A percentile compares a stretch with the other conserved stretches of the same genome.
phyloP scores from a whole-genome alignment of 148 eudicot genomes.

The Spergularia marina region DNA sequence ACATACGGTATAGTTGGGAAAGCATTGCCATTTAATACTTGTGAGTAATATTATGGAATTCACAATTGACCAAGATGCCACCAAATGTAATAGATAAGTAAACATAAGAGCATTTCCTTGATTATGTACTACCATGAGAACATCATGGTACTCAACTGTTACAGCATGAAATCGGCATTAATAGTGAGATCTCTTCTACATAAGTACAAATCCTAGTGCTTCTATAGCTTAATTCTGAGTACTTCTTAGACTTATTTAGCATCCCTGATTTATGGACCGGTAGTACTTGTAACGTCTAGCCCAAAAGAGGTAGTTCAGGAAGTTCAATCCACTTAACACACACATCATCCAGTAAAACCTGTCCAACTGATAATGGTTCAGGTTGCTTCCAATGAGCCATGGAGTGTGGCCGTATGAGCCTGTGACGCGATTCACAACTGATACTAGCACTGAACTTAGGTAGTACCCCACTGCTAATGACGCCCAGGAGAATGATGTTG shows the following conservation, averaged over 20 bases:
- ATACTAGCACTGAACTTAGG: conserved; percentile 73
- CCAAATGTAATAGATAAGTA: background rate
- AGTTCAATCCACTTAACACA: conserved; percentile 57
- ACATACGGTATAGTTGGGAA: too few relatives aligned
- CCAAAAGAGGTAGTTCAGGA: conserved; percentile 65
- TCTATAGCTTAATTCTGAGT: background rate
- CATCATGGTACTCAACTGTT: too few relatives aligned
- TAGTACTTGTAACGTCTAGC: conserved; percentile 58
- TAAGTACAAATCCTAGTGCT: background rate
- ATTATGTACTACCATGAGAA: too few relatives aligned
- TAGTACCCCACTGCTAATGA: conserved; percentile 87
- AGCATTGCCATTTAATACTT: too few relatives aligned
- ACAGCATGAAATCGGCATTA: background rate
- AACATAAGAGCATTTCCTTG: background rate
- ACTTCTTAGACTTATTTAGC: background rate
- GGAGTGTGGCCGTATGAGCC: conserved; percentile 41
- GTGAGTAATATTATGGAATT: background rate
- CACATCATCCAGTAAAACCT: conserved; percentile 90
- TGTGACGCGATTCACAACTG: conserved; percentile 55
- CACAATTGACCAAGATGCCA: background rate
- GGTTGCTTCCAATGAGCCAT: conserved; percentile 72
- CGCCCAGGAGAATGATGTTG: conserved; percentile 87
- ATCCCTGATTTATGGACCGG: conserved; percentile 28
- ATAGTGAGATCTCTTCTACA: background rate
- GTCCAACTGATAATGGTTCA: conserved; percentile 72